Base-by-base conservation (phyloP, 257 asterid genomes). In the Cordia subcordata region DNA sequence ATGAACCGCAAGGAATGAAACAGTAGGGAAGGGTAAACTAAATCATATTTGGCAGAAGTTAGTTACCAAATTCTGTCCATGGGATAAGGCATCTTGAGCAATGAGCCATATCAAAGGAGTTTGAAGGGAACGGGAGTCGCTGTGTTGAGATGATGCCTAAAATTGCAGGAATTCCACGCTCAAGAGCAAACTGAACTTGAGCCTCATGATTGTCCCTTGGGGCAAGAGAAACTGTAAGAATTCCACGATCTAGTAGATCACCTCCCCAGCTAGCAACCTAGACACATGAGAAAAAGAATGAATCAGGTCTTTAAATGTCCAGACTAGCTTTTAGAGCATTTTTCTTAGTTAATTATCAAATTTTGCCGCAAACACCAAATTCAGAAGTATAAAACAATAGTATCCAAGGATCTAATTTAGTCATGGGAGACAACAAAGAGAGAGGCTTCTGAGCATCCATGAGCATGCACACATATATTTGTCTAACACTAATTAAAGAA, bases 261-360 rank as follows among this genome's bases (percentile, higher is more conserved):
- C 99, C 99, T 75, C 99, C 99, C 96, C 99, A 92, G 70, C 96
- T 88, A 33, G 96, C 96, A 67, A 88, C 96, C 96, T 92, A 51
- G 17, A 60, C 61, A 58, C 16, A 57, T 44, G n/a, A 38, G 53
- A 35, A 37, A 22, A 42, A 19, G 18, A 14, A 11, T 16, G 5
- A 27, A 33, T 13, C 8, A 8, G 32, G 27, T 22, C 35, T 61
- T n/a, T 3, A 61, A 18, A 49, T 13, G 47, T 42, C 8, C 14
- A 42, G 15, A 42, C 12, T 3, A 42, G 15, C 47, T 14, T 11
- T 27, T 27, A 27, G 35, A 27, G 35, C 35, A 3, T 27, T 27
- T 27, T 27, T 27, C 4, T 1, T 27, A 27, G 35, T 27, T 27
- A 27, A 1, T 27, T 27, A 27, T 27, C 35, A 27, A 27, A 6